Evolutionary conservation across 2,329 filamentous ascomycete species (phyloP).

Genomic region (Blumeriella jaapii): DNA sequence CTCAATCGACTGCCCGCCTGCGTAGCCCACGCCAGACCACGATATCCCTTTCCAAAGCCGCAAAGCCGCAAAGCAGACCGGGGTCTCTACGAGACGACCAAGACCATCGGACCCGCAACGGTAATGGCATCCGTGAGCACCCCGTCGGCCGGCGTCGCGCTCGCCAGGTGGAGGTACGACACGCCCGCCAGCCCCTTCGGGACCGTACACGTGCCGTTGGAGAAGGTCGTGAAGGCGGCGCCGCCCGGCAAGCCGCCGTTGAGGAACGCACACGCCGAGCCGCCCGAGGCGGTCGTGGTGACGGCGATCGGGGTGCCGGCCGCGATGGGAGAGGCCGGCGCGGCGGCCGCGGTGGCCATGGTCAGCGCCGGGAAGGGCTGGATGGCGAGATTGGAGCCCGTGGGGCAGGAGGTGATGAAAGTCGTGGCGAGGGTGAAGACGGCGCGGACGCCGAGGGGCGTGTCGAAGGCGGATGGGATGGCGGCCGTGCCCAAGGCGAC

Average conservation of each 20-base stretch:
- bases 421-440: slow-evolving; percentile 64
- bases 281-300: slow-evolving; percentile 39
- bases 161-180: slow-evolving; percentile 57
- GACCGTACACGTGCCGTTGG: slow-evolving; percentile 43
- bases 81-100: slow-evolving; percentile 30
- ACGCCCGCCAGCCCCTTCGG: slow-evolving; percentile 52
- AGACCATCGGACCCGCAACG: slow-evolving; percentile 51
- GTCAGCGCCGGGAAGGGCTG: slow-evolving; percentile 49
- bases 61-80: too few species aligned
- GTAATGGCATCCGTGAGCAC: slow-evolving; percentile 50
- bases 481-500: slow-evolving; percentile 44
- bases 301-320: slow-evolving; percentile 36
- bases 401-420: slow-evolving; percentile 61
- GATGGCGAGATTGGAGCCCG: slow-evolving; percentile 51
- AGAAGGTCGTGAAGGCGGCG: slow-evolving; percentile 47
- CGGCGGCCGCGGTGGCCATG: slow-evolving; percentile 35
- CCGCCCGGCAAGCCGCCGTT: slow-evolving; percentile 46
- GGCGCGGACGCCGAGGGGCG: slow-evolving; percentile 52
- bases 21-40: too few species aligned
- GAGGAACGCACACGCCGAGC: slow-evolving; percentile 55
- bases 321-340: slow-evolving; percentile 29
- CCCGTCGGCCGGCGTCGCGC: slow-evolving; percentile 36
- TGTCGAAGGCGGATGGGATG: slow-evolving; percentile 59
- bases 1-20: too few species aligned
- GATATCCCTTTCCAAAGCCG: too few species aligned